phyloP scores from a whole-genome alignment of 805 yeast species.

The Candida bentonensis region DNA sequence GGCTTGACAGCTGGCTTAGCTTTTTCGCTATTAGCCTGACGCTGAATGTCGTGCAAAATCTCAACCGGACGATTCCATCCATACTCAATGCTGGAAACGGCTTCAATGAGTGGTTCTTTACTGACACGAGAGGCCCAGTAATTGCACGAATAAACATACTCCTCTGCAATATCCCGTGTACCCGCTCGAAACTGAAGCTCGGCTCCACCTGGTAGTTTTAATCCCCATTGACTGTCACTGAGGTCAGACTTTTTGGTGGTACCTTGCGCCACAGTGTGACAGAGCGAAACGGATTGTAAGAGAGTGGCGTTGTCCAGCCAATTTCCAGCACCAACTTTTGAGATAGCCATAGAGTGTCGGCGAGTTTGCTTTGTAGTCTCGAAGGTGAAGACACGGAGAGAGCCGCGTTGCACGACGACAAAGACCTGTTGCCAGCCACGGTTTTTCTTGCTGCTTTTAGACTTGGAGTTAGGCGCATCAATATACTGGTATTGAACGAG shows the following conservation, averaged over 20 bases:
- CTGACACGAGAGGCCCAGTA: slow-evolving; percentile 85
- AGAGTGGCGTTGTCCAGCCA: slow-evolving; percentile 56
- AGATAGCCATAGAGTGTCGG: not conserved
- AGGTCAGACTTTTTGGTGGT: slow-evolving; percentile 6
- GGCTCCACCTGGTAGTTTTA: slow-evolving; percentile 36
- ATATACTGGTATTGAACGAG: slow-evolving; percentile 1
- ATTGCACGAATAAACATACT: slow-evolving; percentile 64
- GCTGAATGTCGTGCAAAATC: not conserved
- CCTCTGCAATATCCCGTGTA: slow-evolving; percentile 50
- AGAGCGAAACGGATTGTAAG: slow-evolving; percentile 36
- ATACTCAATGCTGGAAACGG: slow-evolving; percentile 61
- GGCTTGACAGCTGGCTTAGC: slow-evolving; percentile 1
- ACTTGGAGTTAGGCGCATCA: slow-evolving; percentile 20
- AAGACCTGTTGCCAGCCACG: slow-evolving; percentile 36
- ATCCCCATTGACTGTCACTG: slow-evolving; percentile 32
- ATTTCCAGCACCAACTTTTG: slow-evolving; percentile 43
- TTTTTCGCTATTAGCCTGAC: slow-evolving; percentile 1
- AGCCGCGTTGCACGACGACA: slow-evolving; percentile 58
- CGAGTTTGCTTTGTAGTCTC: slow-evolving; percentile 12
- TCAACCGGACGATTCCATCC: slow-evolving; percentile 44
- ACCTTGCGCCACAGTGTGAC: slow-evolving; percentile 31
- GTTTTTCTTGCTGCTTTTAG: slow-evolving; percentile 14
- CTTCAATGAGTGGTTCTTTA: slow-evolving; percentile 58
- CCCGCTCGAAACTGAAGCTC: slow-evolving; percentile 50
- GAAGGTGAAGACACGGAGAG: slow-evolving; percentile 43